Conservation (phyloP, 2,329 filamentous ascomycete genomes). For the Rhinocladiella similis region DNA sequence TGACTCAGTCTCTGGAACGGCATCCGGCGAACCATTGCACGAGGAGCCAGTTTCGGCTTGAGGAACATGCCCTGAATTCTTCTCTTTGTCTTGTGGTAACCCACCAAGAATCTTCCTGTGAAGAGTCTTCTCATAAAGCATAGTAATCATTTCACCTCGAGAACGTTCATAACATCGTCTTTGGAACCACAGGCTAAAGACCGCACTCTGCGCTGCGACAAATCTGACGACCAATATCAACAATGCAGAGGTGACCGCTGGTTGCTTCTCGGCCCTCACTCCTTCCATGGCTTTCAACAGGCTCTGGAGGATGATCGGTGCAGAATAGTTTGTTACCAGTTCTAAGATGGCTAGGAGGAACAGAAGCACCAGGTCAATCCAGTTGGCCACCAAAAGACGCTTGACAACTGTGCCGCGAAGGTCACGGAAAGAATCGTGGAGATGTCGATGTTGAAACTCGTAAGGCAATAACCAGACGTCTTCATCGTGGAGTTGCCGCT, state of each 20-base stretch:
- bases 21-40: slow-evolving; percentile 3
- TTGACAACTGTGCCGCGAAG: slow-evolving; percentile 70
- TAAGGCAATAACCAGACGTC: slow-evolving; percentile 81
- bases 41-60: slow-evolving; percentile 11
- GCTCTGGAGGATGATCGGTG: slow-evolving; percentile 70
- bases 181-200: slow-evolving; percentile 78
- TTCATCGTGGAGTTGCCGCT: slow-evolving; percentile 68
- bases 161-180: slow-evolving; percentile 81
- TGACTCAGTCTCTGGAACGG: slow-evolving; percentile 12
- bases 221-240: slow-evolving; percentile 63
- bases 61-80: slow-evolving; percentile 34
- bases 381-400: slow-evolving; percentile 73
- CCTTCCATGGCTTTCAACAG: slow-evolving; percentile 67
- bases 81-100: slow-evolving; percentile 18
- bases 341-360: slow-evolving; percentile 65
- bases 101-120: slow-evolving; percentile 60
- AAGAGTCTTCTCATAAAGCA: slow-evolving; percentile 77
- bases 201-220: slow-evolving; percentile 62
- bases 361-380: slow-evolving; percentile 72
- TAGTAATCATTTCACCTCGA: slow-evolving; percentile 81
- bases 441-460: slow-evolving; percentile 75
- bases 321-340: slow-evolving; percentile 58
- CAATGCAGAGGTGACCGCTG: slow-evolving; percentile 65
- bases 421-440: slow-evolving; percentile 73
- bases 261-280: slow-evolving; percentile 49